Conservation (phyloP, 768 basidiomycete genomes). For the Zangia roseola region DNA sequence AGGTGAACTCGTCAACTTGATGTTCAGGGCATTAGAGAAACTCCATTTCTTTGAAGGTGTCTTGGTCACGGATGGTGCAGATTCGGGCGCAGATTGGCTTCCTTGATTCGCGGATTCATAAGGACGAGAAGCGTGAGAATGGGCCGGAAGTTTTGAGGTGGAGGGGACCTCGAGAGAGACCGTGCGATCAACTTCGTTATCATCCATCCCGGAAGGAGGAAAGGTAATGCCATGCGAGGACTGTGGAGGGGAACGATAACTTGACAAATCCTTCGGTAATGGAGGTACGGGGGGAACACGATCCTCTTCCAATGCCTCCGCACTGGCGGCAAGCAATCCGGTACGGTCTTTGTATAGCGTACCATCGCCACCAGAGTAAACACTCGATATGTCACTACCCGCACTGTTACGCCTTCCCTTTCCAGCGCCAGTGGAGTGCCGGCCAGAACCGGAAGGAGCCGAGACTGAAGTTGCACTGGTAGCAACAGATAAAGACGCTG, state of each 20-base stretch:
- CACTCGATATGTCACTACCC: conserved; percentile 79
- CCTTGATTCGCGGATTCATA: conserved; percentile 39
- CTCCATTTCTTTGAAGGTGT: conserved; percentile 98
- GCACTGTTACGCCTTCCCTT: conserved; percentile 75
- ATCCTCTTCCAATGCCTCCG: conserved; percentile 59
- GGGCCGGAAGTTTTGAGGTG: conserved; percentile 20
- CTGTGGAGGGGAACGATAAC: conserved; percentile 66
- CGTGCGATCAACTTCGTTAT: conserved; percentile 46
- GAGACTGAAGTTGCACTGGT: conserved; percentile 80
- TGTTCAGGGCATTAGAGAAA: conserved; percentile 81
- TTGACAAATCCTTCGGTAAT: conserved; percentile 85
- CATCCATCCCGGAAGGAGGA: conserved; percentile 46
- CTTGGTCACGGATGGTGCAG: conserved; percentile 52
- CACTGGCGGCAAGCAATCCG: conserved; percentile 55
- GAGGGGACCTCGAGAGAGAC: conserved; percentile 53
- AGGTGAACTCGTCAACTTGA: conserved; percentile 68
- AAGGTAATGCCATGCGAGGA: conserved; percentile 55
- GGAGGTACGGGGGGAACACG: conserved; percentile 92
- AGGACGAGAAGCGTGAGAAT: conserved; percentile 34
- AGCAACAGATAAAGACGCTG: conserved; percentile 73
- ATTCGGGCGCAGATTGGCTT: conserved; percentile 42
- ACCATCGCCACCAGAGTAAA: conserved; percentile 64
- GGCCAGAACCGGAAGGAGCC: conserved; percentile 54
- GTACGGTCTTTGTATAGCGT: conserved; percentile 65
- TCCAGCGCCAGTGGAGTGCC: conserved; percentile 63